Conservation (phyloP, 108 stramenopile genomes). For the Fragilaria crotonensis region DNA sequence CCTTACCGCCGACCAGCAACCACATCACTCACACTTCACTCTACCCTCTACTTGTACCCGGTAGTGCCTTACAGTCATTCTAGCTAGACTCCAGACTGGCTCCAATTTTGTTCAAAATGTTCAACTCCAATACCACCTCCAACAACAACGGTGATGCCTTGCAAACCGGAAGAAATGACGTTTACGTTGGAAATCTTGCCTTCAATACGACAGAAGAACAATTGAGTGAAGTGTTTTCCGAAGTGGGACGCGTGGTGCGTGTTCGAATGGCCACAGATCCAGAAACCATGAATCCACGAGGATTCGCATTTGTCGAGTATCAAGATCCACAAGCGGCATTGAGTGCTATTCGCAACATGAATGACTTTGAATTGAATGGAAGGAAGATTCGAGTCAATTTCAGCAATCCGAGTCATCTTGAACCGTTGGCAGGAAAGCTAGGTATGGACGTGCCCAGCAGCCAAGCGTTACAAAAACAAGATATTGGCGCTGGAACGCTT, state of each 20-base stretch:
- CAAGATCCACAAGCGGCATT: conserved; percentile 93
- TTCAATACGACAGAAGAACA: conserved; percentile 94
- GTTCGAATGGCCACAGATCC: conserved; percentile 88
- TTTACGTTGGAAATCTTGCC: conserved; percentile 90
- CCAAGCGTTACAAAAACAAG: conserved; percentile 18
- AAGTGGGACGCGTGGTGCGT: conserved; percentile 82
- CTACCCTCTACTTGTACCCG: too few relatives aligned
- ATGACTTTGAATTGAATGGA: conserved; percentile 92
- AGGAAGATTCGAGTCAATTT: conserved; percentile 89
- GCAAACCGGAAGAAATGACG: conserved; percentile 48
- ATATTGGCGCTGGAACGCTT: conserved; percentile 48
- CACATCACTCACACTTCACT: too few relatives aligned
- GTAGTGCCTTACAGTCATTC: too few relatives aligned
- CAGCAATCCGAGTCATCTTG: conserved; percentile 84
- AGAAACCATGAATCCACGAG: conserved; percentile 91
- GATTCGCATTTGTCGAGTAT: conserved; percentile 97
- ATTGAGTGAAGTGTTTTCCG: conserved; percentile 78
- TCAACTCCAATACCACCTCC: too few relatives aligned
- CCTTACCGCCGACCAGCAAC: too few relatives aligned
- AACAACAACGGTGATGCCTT: too few relatives aligned
- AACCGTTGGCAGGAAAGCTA: conserved; percentile 74
- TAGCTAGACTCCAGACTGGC: too few relatives aligned
- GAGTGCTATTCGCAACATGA: conserved; percentile 94
- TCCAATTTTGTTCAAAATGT: too few relatives aligned
- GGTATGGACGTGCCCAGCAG: conserved; percentile 85